phyloP scores from a whole-genome alignment of 164 flowering plant species.

The Tinospora cordifolia region DNA sequence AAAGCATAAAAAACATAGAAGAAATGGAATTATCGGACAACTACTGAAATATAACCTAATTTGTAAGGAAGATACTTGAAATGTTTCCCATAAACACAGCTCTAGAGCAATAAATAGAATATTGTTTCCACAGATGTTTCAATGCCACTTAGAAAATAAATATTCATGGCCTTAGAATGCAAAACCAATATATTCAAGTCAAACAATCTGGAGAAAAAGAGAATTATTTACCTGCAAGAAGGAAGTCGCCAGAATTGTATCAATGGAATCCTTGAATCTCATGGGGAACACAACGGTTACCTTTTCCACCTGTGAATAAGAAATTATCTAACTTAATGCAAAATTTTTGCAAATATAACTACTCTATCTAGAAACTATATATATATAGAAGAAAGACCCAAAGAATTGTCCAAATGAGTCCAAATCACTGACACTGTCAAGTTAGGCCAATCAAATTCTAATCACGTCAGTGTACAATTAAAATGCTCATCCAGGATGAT shows the following conservation, averaged over 20 bases:
- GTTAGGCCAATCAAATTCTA: background rate
- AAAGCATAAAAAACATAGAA: constrained; percentile 3
- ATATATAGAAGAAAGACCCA: no score
- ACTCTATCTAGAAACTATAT: no score
- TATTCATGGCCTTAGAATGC: background rate
- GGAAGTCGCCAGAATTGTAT: constrained; percentile 82
- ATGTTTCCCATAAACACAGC: background rate
- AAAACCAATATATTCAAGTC: background rate
- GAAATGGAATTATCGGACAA: background rate
- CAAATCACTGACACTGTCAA: background rate
- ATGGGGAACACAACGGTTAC: constrained; percentile 86
- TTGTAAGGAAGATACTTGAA: background rate
- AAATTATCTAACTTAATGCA: background rate
- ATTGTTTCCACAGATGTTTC: background rate
- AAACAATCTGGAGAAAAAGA: background rate
- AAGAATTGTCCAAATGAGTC: background rate
- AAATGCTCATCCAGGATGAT: background rate
- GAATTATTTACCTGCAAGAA: constrained; percentile 67
- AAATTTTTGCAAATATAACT: background rate
- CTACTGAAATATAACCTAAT: background rate
- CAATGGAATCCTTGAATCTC: constrained; percentile 84
- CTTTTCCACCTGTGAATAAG: constrained; percentile 63
- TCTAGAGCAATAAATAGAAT: background rate
- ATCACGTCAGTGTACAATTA: background rate
- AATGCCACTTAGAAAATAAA: background rate